Evolutionary conservation across 192 early-diverging fungal genomes (phyloP).

Genomic region (Coemansia javaensis): DNA sequence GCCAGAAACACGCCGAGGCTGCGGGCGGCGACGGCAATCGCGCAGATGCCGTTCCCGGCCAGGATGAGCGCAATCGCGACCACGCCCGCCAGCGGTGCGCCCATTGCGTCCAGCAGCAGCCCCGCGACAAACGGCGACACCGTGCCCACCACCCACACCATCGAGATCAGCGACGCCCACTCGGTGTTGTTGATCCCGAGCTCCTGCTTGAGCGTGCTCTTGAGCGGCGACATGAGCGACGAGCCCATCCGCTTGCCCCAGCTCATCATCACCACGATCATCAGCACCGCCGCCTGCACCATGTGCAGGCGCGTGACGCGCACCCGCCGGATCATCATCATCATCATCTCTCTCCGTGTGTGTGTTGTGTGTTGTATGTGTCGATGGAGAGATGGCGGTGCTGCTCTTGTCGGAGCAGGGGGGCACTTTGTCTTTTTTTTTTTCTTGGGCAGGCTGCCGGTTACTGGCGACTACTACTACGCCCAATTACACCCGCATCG

Average conservation of each 20-base stretch:
- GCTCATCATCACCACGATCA: conserved; percentile 47
- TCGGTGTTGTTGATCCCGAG: conserved; percentile 51
- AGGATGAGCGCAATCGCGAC: conserved; percentile 38
- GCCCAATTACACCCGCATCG: no score
- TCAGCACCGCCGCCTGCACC: conserved; percentile 36
- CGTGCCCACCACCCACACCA: conserved; percentile 51
- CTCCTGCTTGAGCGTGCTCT: conserved; percentile 50
- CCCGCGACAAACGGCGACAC: conserved; percentile 51
- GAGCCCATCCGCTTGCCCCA: conserved; percentile 52
- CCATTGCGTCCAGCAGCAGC: conserved; percentile 50
- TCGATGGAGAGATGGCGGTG: no score
- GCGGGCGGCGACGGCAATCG: conserved; percentile 27
- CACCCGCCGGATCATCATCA: conserved; percentile 3
- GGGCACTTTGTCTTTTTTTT: no score
- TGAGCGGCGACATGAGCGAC: conserved; percentile 46
- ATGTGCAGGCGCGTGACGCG: conserved; percentile 39
- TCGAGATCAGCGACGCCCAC: conserved; percentile 48
- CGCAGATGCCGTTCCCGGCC: conserved; percentile 39
- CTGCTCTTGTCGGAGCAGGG: no score
- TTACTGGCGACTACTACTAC: no score
- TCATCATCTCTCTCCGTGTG: neutral
- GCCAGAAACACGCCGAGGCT: conserved; percentile 33
- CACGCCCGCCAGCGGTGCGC: conserved; percentile 40
- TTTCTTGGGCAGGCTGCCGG: no score
- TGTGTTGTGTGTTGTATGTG: no score